These are phyloP conservation scores for Ceratocystis eucalypticola DNA, from an alignment of 2,329 filamentous ascomycete species.

Conservation along the genomic window DNA sequence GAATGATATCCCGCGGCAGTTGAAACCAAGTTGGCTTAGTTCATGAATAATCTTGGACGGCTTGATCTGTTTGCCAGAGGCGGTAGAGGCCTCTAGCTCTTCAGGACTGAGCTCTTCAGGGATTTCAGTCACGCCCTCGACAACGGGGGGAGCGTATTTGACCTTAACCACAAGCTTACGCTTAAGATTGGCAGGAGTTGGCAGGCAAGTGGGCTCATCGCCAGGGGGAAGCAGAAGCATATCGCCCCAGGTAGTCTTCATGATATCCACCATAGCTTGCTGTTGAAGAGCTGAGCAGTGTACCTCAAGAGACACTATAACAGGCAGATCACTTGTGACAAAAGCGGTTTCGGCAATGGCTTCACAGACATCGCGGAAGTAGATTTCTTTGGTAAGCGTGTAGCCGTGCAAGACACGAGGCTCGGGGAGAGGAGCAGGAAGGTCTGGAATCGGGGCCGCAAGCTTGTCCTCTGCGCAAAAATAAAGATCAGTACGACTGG, in stretches of 20 bases:
- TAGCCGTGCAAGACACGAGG: slow-evolving; percentile 77
- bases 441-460: background rate
- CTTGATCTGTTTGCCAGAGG: slow-evolving; percentile 34
- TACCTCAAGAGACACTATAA: slow-evolving; percentile 92
- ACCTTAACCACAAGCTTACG: slow-evolving; percentile 77
- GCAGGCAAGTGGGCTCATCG: slow-evolving; percentile 38
- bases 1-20: slow-evolving; percentile 73
- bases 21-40: slow-evolving; percentile 64
- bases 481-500: slow-evolving; percentile 17
- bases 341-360: slow-evolving; percentile 73
- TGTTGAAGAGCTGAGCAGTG: slow-evolving; percentile 74
- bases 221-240: slow-evolving; percentile 48
- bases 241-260: slow-evolving; percentile 69
- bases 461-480: slow-evolving; percentile 14
- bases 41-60: slow-evolving; percentile 54
- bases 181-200: slow-evolving; percentile 54
- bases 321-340: slow-evolving; percentile 56
- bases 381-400: slow-evolving; percentile 76
- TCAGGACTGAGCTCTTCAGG: slow-evolving; percentile 27
- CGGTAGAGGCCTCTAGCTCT: slow-evolving; percentile 31
- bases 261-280: slow-evolving; percentile 80
- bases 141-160: slow-evolving; percentile 45
- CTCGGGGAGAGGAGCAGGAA: slow-evolving; percentile 36
- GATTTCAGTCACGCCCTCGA: slow-evolving; percentile 23
- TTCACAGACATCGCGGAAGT: slow-evolving; percentile 73